phyloP scores from a whole-genome alignment of 2,329 filamentous ascomycete species.

The Penicillium sp. region DNA sequence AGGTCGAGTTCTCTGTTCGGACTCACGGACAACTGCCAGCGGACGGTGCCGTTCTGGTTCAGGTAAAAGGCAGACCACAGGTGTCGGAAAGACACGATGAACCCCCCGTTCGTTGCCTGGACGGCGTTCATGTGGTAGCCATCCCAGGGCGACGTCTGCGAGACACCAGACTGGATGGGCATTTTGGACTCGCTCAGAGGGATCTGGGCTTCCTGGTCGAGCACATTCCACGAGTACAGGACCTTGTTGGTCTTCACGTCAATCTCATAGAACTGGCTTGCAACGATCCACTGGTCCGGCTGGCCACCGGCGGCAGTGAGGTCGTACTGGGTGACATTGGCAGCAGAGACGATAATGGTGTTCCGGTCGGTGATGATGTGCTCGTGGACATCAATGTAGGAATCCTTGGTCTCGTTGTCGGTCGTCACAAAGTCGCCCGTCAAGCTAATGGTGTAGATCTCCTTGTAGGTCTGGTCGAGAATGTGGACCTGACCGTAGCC shows the following conservation, averaged over 20 bases:
- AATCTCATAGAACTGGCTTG: slow-evolving; percentile 36
- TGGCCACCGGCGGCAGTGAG: slow-evolving; percentile 32
- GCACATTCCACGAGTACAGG: slow-evolving; percentile 33
- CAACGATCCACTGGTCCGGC: slow-evolving; percentile 32
- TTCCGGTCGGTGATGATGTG: slow-evolving; percentile 33
- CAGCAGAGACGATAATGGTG: slow-evolving; percentile 36
- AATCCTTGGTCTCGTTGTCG: slow-evolving; percentile 20
- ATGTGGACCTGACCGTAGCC: slow-evolving; percentile 33
- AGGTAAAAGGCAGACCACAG: slow-evolving; percentile 36
- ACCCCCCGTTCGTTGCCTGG: slow-evolving; percentile 31
- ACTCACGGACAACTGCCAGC: slow-evolving; percentile 16
- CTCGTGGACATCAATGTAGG: slow-evolving; percentile 39
- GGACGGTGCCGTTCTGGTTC: slow-evolving; percentile 26
- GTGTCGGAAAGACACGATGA: slow-evolving; percentile 35
- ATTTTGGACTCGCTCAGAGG: slow-evolving; percentile 26
- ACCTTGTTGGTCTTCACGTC: slow-evolving; percentile 36
- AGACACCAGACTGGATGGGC: slow-evolving; percentile 1
- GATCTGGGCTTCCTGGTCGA: slow-evolving; percentile 34
- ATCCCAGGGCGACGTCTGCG: slow-evolving; percentile 31
- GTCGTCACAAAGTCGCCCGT: slow-evolving; percentile 26
- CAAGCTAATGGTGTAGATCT: slow-evolving; percentile 34
- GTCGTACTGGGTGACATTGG: slow-evolving; percentile 35
- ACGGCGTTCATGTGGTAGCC: slow-evolving; percentile 40
- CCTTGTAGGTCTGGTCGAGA: slow-evolving; percentile 34
- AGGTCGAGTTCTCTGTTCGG: too few relatives aligned